These are phyloP conservation scores for Penicillium bovifimosum DNA, from an alignment of 495 filamentous ascomycete genomes.

Conservation along the genomic window DNA sequence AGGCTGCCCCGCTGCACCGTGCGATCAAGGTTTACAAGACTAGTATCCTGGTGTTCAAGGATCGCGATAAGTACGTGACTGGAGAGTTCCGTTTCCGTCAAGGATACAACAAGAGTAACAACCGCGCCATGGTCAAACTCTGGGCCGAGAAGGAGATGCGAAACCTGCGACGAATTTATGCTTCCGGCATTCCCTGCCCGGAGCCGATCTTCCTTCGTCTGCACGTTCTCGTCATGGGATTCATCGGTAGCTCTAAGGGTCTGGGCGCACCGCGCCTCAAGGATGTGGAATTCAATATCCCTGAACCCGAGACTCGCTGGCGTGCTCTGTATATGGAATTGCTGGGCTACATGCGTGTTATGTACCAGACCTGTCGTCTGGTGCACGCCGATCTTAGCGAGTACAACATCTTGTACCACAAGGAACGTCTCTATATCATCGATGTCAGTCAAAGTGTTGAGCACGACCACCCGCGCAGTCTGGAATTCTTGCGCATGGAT, in stretches of 20 bases:
- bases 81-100: slow-evolving; percentile 81
- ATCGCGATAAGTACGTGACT: slow-evolving; percentile 87
- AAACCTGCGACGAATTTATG: slow-evolving; percentile 77
- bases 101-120: slow-evolving; percentile 87
- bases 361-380: slow-evolving; percentile 84
- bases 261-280: slow-evolving; percentile 78
- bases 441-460: slow-evolving; percentile 97
- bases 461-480: slow-evolving; percentile 84
- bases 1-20: slow-evolving; percentile 50
- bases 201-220: slow-evolving; percentile 82
- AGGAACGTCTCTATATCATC: slow-evolving; percentile 81
- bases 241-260: slow-evolving; percentile 82
- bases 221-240: slow-evolving; percentile 90
- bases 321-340: slow-evolving; percentile 73
- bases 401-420: slow-evolving; percentile 92
- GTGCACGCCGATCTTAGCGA: slow-evolving; percentile 96
- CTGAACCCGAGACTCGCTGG: slow-evolving; percentile 59
- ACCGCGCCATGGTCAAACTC: slow-evolving; percentile 90
- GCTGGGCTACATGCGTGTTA: slow-evolving; percentile 78
- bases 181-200: slow-evolving; percentile 81
- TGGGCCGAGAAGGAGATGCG: slow-evolving; percentile 99
- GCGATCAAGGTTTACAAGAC: slow-evolving; percentile 99
- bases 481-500: slow-evolving; percentile 95
- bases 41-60: slow-evolving; percentile 92
- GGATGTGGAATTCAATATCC: slow-evolving; percentile 59